These are phyloP conservation scores for Lachnellula hyalina DNA, from an alignment of 2,329 filamentous ascomycete genomes.

Conservation along the genomic window DNA sequence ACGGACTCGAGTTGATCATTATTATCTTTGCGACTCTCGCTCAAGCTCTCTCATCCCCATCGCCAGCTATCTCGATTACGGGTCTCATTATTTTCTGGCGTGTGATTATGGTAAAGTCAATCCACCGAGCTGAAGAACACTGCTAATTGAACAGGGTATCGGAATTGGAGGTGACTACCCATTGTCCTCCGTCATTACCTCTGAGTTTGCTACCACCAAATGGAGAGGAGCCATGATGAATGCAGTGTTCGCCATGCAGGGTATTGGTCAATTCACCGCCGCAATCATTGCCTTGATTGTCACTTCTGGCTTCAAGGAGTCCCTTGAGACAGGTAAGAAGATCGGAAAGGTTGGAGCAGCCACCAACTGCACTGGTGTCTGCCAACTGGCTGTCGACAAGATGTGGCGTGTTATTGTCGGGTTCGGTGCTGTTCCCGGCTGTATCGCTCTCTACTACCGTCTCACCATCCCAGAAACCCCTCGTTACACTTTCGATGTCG, in stretches of 20 bases:
- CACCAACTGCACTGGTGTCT: slow-evolving; percentile 56
- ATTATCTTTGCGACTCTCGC: slow-evolving; percentile 75
- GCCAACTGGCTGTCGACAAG: slow-evolving; percentile 68
- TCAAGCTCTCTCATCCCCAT: slow-evolving; percentile 61
- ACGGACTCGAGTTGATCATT: slow-evolving; percentile 73
- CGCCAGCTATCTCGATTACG: slow-evolving; percentile 56
- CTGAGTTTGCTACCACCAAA: slow-evolving; percentile 79
- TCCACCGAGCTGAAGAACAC: not conserved
- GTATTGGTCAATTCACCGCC: slow-evolving; percentile 73
- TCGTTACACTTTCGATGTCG: slow-evolving; percentile 81
- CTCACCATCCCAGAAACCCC: slow-evolving; percentile 84
- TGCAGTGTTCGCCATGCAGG: slow-evolving; percentile 82
- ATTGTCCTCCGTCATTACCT: slow-evolving; percentile 76
- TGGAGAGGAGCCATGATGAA: slow-evolving; percentile 87
- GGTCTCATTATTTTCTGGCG: slow-evolving; percentile 76
- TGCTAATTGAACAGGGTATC: slow-evolving; percentile 39
- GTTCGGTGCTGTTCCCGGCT: slow-evolving; percentile 73
- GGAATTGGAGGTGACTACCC: slow-evolving; percentile 78
- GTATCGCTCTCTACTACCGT: slow-evolving; percentile 76
- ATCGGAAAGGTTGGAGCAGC: slow-evolving; percentile 23
- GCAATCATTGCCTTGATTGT: slow-evolving; percentile 72
- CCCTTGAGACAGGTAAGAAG: slow-evolving; percentile 47
- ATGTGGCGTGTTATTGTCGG: slow-evolving; percentile 76
- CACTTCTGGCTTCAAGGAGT: slow-evolving; percentile 64
- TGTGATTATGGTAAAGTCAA: slow-evolving; percentile 55